phyloP scores from a whole-genome alignment of 306 rosid species.

The Castanea mollissima region DNA sequence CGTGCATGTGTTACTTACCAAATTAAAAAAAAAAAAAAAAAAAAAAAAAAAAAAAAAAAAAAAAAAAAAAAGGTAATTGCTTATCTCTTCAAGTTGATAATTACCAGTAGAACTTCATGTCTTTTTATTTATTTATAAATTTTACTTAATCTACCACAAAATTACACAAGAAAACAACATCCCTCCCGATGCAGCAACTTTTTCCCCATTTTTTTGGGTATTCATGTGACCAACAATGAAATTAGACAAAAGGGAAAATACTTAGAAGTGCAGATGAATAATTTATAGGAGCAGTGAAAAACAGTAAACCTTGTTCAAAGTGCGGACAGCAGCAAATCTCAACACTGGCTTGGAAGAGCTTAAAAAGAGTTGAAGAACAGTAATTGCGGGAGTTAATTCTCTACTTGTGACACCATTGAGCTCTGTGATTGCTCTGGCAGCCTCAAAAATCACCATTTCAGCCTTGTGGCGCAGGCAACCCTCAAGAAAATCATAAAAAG shows the following conservation, averaged over 20 bases:
- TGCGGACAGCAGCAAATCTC: conserved; percentile 99
- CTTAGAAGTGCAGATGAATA: conserved; percentile 4
- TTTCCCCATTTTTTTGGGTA: background rate
- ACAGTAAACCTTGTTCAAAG: conserved; percentile 75
- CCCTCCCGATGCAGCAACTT: background rate
- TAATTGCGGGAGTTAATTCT: conserved; percentile 92
- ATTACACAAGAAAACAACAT: background rate
- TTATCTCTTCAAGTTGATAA: background rate
- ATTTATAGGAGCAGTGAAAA: conserved; percentile 11
- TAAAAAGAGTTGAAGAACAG: conserved; percentile 96
- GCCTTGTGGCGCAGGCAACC: conserved; percentile 98
- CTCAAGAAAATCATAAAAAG: conserved; percentile 94
- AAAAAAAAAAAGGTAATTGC: too few relatives aligned
- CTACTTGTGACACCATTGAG: conserved; percentile 85
- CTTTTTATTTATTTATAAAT: background rate
- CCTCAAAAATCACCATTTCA: conserved; percentile 98
- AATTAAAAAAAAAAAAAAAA: too few relatives aligned
- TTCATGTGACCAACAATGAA: background rate
- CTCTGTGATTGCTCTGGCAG: conserved; percentile 97
- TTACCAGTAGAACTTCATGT: background rate
- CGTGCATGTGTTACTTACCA: too few relatives aligned
- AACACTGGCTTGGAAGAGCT: conserved; percentile 98
- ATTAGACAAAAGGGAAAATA: background rate
- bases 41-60: too few relatives aligned
- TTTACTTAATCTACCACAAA: background rate